phyloP scores from a whole-genome alignment of 768 basidiomycete species.

The Russula sp. region DNA sequence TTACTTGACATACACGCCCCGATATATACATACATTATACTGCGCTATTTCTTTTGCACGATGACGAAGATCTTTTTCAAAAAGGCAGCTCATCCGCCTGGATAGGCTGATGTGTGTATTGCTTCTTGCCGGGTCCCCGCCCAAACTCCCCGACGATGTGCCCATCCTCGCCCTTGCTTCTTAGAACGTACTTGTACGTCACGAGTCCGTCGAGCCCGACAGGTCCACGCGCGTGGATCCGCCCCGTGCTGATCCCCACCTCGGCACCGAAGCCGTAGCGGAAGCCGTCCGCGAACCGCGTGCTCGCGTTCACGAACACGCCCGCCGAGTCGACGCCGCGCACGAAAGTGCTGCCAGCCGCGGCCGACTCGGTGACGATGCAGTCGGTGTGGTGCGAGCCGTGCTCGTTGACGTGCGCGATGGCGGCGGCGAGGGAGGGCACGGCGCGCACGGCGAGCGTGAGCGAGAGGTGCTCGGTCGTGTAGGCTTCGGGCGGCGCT shows the following conservation, averaged over 20 bases:
- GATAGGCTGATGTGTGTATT: constrained; percentile 61
- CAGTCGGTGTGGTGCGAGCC: constrained; percentile 94
- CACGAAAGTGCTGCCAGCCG: constrained; percentile 66
- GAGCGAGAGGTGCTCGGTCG: constrained; percentile 83
- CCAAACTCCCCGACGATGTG: constrained; percentile 90
- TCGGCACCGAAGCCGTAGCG: constrained; percentile 97
- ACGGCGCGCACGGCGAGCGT: constrained; percentile 76
- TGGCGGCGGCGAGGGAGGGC: constrained; percentile 65
- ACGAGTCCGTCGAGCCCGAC: constrained; percentile 92
- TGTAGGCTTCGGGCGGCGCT: constrained; percentile 61
- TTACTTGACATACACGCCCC: not conserved
- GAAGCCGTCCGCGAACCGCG: constrained; percentile 95
- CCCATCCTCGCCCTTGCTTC: constrained; percentile 65
- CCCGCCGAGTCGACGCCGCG: constrained; percentile 88
- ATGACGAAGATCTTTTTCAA: constrained; percentile 23
- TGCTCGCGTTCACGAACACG: constrained; percentile 91
- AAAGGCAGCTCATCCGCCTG: constrained; percentile 43
- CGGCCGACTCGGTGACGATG: constrained; percentile 79
- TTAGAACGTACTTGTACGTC: constrained; percentile 93
- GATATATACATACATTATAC: constrained; percentile 11
- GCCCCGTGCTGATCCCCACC: constrained; percentile 94
- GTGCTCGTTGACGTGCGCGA: constrained; percentile 86
- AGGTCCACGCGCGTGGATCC: constrained; percentile 94
- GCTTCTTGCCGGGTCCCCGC: constrained; percentile 57
- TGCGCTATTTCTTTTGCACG: not conserved